A percentile compares a stretch with the other conserved stretches of the same genome.
Evolutionary conservation across 179 eudicot species (phyloP).

Genomic region (Pouteria campechiana): DNA sequence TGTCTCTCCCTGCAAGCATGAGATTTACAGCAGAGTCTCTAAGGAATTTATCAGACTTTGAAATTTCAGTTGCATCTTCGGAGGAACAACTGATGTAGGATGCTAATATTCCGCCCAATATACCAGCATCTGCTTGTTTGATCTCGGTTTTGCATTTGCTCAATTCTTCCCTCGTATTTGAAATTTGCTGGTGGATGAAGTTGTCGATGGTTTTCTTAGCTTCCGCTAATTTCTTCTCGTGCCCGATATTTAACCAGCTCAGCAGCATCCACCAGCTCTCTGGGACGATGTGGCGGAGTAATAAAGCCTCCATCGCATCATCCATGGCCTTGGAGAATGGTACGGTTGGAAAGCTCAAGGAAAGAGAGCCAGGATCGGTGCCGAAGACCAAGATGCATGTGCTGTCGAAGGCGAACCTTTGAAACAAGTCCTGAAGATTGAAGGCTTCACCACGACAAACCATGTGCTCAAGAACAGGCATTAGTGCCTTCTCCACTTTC

Average conservation of each 20-base stretch:
- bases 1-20: slow-evolving; percentile 26
- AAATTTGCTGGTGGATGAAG: not conserved
- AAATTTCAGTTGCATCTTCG: slow-evolving; percentile 6
- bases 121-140: slow-evolving; percentile 1
- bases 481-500: slow-evolving; percentile 22
- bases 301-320: slow-evolving; percentile 34
- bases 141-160: not conserved
- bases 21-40: slow-evolving; percentile 13
- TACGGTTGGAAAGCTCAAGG: slow-evolving; percentile 23
- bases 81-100: no score
- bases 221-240: slow-evolving; percentile 12
- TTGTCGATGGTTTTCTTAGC: slow-evolving; percentile 6
- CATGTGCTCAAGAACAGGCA: slow-evolving; percentile 34
- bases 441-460: slow-evolving; percentile 10
- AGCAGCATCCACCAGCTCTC: slow-evolving; percentile 24
- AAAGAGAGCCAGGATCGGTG: slow-evolving; percentile 30
- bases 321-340: slow-evolving; percentile 40
- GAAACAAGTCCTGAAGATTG: slow-evolving; percentile 47
- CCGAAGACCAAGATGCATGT: slow-evolving; percentile 29
- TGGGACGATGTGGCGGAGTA: slow-evolving; percentile 28
- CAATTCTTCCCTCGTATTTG: slow-evolving; percentile 3
- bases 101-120: slow-evolving; percentile 13
- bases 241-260: slow-evolving; percentile 27
- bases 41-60: slow-evolving; percentile 3
- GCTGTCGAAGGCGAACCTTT: slow-evolving; percentile 37